Base-by-base conservation (phyloP, 495 filamentous ascomycete genomes). In the Hypoxylon fuscum region DNA sequence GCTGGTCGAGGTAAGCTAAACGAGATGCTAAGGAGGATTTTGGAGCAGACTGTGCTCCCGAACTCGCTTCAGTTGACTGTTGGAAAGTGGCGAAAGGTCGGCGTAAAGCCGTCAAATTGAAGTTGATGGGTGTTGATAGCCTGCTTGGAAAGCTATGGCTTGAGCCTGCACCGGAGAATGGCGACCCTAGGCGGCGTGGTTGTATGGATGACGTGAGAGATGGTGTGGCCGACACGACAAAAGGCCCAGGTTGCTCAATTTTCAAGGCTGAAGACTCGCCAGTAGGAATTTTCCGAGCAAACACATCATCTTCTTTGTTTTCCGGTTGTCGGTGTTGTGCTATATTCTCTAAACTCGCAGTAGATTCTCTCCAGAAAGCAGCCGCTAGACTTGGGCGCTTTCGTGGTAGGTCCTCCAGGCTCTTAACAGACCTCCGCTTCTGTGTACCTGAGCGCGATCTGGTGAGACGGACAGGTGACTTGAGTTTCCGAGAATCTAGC, bases 71-170 rank as follows among this genome's bases (percentile, higher is more conserved):
- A 11, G 50, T 44, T 27, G 61, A 31, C 35, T 74, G 72, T 20
- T 79, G 79, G 20, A 79, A 65, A 1, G 75, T 80, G n/a, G 78
- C 73, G 50, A 80, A 81, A 8, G 79, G 79, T 18, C 74, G 73
- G 15, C 76, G 74, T 15, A 80, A 66, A 49, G 79, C 76, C 7
- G 74, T 73, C 41, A 78, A 52, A 18, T 73, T 76, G 31, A 81
- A 72, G 53, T 69, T 76, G 22, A 61, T 71, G 11, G 76, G 72
- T 25, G 76, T 69, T 42, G 70, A 71, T 14, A 79, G 34, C 9
- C 81, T 72, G 51, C 78, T 80, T 14, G 81, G 79, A 56, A 83
- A 84, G 62, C 77, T 83, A 43, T 75, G 72, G 62, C 77, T 81
- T 1, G 79, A 75, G 38, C 63, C 69, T 14, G 71, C 51, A 17